Percentiles rank a stretch among this genome's conserved stretches.
These are phyloP conservation scores for Fusarium sambucinum DNA, from an alignment of 2,329 filamentous ascomycete genomes.

Conservation along the genomic window DNA sequence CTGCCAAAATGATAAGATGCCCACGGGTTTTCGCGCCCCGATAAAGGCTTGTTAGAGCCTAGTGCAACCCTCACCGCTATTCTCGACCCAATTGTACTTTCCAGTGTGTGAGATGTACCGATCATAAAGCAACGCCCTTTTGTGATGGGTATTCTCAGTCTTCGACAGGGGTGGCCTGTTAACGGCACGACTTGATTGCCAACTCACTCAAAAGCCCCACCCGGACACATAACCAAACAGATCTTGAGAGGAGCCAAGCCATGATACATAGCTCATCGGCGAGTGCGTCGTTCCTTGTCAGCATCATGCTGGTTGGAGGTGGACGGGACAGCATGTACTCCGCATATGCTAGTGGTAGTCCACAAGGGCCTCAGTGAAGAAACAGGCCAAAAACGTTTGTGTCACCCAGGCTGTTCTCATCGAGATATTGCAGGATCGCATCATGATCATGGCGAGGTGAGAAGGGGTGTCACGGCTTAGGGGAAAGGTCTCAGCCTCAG, in stretches of 20 bases:
- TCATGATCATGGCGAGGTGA: slow-evolving; percentile 33
- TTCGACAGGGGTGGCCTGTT: slow-evolving; percentile 41
- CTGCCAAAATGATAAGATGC: slow-evolving; percentile 25
- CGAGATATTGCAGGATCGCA: slow-evolving; percentile 47
- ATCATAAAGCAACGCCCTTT: slow-evolving; percentile 43
- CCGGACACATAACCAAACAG: slow-evolving; percentile 43
- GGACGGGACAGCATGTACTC: slow-evolving; percentile 45
- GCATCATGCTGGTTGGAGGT: slow-evolving; percentile 36
- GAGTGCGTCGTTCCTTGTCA: slow-evolving; percentile 44
- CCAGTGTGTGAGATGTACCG: slow-evolving; percentile 41
- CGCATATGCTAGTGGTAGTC: slow-evolving; percentile 43
- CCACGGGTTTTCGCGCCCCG: slow-evolving; percentile 34
- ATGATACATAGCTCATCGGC: slow-evolving; percentile 35
- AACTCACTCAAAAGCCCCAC: slow-evolving; percentile 45
- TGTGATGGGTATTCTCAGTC: slow-evolving; percentile 25
- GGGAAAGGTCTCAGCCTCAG: slow-evolving; percentile 20
- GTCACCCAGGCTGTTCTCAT: slow-evolving; percentile 40
- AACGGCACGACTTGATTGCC: slow-evolving; percentile 47
- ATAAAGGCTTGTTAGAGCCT: slow-evolving; percentile 44
- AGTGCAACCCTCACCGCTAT: slow-evolving; percentile 48
- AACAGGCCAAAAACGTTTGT: slow-evolving; percentile 35
- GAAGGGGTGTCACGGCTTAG: slow-evolving; percentile 30
- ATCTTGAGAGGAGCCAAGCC: slow-evolving; percentile 43
- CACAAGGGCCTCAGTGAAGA: slow-evolving; percentile 40
- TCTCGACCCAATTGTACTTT: slow-evolving; percentile 39